Conservation (phyloP, 2,329 filamentous ascomycete species). For the Cladorrhinum sp. region DNA sequence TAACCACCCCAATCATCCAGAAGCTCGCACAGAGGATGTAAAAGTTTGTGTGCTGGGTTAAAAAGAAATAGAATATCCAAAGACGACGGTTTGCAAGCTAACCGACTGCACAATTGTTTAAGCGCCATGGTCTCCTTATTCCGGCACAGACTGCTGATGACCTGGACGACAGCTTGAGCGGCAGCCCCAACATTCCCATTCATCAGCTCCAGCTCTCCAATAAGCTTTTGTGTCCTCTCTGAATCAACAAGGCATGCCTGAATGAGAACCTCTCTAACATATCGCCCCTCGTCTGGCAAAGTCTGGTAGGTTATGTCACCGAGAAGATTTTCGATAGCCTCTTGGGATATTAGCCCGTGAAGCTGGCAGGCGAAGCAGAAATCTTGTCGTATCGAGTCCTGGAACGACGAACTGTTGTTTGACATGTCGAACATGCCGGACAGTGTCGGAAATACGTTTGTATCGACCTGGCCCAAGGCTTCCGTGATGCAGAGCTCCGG, state of each 20-base stretch:
- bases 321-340: conserved; percentile 73
- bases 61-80: conserved; percentile 76
- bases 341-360: conserved; percentile 76
- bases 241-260: conserved; percentile 74
- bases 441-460: conserved; percentile 66
- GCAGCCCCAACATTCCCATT: conserved; percentile 89
- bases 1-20: conserved; percentile 73
- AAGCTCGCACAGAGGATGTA: conserved; percentile 71
- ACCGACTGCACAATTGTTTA: conserved; percentile 67
- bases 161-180: conserved; percentile 72
- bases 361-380: conserved; percentile 90
- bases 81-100: conserved; percentile 69
- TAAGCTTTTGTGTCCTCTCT: conserved; percentile 70
- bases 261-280: conserved; percentile 74
- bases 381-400: conserved; percentile 61
- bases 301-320: conserved; percentile 82
- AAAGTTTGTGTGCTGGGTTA: conserved; percentile 64
- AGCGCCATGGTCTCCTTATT: conserved; percentile 78
- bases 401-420: conserved; percentile 54
- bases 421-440: conserved; percentile 59
- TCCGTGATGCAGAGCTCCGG: conserved; percentile 67
- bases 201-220: conserved; percentile 82
- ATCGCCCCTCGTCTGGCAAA: conserved; percentile 69
- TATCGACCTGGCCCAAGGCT: conserved; percentile 77
- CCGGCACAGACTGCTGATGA: conserved; percentile 65